Evolutionary conservation across 225 moss, liverwort and hornwort species (phyloP).

Genomic region (Physcomitrium patens): DNA sequence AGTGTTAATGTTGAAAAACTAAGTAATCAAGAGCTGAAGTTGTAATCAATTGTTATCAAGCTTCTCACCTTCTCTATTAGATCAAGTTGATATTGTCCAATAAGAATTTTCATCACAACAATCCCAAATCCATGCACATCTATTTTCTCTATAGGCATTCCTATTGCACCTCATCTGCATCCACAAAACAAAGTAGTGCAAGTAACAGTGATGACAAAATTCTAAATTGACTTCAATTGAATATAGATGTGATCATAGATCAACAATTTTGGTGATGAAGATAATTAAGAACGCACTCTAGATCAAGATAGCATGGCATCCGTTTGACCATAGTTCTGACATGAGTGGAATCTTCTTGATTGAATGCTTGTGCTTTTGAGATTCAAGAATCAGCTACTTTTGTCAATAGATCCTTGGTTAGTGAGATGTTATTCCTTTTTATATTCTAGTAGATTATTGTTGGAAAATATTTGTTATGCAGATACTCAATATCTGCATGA

Average conservation of each 20-base stretch:
- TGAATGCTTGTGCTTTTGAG: conserved; percentile 41
- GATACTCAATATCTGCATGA: no score
- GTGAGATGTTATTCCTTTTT: no score
- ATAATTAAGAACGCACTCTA: conserved; percentile 41
- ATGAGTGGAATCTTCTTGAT: conserved; percentile 29
- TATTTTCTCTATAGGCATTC: conserved; percentile 54
- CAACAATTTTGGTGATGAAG: not conserved
- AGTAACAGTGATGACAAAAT: not conserved
- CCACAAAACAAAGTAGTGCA: not conserved
- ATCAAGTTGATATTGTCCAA: conserved; percentile 31
- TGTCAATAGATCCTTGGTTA: conserved; percentile 38
- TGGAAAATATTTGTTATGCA: no score
- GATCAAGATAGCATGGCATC: conserved; percentile 63
- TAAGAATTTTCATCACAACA: conserved; percentile 56
- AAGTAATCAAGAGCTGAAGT: no score
- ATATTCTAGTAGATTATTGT: no score
- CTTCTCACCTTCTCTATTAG: no score
- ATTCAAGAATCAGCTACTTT: conserved; percentile 72
- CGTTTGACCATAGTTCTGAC: conserved; percentile 54
- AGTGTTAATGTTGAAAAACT: no score
- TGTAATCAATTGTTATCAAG: no score
- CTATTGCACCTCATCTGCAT: conserved; percentile 46
- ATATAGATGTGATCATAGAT: not conserved
- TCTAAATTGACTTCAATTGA: not conserved
- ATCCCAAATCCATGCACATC: conserved; percentile 66